Evolutionary conservation across 805 yeast species (phyloP), one percentile per base, ranked within the genome.

Genomic region (Saturnispora halmiae): DNA sequence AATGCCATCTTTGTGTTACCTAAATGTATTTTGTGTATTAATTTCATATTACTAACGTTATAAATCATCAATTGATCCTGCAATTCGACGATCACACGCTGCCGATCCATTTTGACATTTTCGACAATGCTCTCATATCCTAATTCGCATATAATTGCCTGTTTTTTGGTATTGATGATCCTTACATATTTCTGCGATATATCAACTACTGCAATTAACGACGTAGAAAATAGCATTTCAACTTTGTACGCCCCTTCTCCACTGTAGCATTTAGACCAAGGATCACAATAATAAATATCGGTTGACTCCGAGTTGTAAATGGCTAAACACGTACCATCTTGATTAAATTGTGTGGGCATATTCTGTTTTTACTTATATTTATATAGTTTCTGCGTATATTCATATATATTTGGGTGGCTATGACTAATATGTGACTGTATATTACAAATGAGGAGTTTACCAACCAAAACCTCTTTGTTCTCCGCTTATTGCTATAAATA

Each of bases 191-290:
- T 69, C n/a, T 95, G 94, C 7, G 85, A 76, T 14, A 77, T 69
- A 2, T 69, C 51, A 82, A 78, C 46, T 73, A 80, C 41, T 0
- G 94, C 96, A 19, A 92, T 73, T 29, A 90, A 67, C 5, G 94
- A 82, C 0, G 97, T 86, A 32, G 87, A 72, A 54, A 87, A 90
- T 20, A 90, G 72, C 96, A 92, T 88, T 56, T 87, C 95, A 9
- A 86, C 78, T 1, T 83, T 70, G 80, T 79, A 10, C 79, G 72
- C 1, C 29, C 42, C 38, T 3, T 18, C 40, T 28, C 55, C 64
- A 18, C 63, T 67, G 54, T 76, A 80, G 53, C 84, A 81, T 49
- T 72, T 73, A 9, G 88, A 88, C 59, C 84, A 82, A 13, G 95
- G 95, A 48, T 82, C 87, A 60, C 96, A 87, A 54, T 84, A 84